Percentiles rank a stretch among this genome's conserved stretches.
Evolutionary conservation across 2,329 filamentous ascomycete genomes (phyloP).

Genomic region (Calonectria henricotiae): DNA sequence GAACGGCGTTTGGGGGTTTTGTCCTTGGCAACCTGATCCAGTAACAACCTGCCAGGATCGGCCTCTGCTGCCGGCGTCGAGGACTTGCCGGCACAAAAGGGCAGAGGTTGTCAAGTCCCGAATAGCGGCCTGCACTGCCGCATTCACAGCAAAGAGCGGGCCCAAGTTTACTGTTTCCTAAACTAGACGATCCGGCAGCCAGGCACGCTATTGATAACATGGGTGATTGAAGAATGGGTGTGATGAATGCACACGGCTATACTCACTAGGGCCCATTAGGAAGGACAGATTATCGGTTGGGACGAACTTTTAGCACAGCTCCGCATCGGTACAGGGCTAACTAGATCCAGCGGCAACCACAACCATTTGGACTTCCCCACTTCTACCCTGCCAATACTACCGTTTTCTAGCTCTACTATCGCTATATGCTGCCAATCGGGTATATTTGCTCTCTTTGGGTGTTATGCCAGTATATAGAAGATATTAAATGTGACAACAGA

Average conservation of each 20-base stretch:
- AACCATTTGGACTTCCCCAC: too few species aligned
- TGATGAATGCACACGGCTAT: not conserved
- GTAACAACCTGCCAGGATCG: not conserved
- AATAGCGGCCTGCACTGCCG: not conserved
- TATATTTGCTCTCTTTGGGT: too few species aligned
- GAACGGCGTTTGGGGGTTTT: not conserved
- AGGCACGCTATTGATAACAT: not conserved
- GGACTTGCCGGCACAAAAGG: conserved; percentile 12
- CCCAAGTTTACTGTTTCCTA: not conserved
- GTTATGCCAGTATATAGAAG: too few species aligned
- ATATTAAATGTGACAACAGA: too few species aligned
- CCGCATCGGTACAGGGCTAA: not conserved
- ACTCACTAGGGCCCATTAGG: not conserved
- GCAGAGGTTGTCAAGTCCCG: not conserved
- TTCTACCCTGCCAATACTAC: too few species aligned
- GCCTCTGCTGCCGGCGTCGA: not conserved
- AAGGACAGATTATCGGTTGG: conserved; percentile 9
- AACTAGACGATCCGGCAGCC: not conserved
- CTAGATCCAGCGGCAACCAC: too few species aligned
- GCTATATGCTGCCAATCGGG: too few species aligned
- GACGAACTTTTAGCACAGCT: conserved; percentile 10
- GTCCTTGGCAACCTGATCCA: not conserved
- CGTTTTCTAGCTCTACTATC: too few species aligned
- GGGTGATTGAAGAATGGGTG: not conserved
- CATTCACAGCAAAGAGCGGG: not conserved